phyloP scores from a whole-genome alignment of 306 rosid genomes.

The Adenanthera pavonina region DNA sequence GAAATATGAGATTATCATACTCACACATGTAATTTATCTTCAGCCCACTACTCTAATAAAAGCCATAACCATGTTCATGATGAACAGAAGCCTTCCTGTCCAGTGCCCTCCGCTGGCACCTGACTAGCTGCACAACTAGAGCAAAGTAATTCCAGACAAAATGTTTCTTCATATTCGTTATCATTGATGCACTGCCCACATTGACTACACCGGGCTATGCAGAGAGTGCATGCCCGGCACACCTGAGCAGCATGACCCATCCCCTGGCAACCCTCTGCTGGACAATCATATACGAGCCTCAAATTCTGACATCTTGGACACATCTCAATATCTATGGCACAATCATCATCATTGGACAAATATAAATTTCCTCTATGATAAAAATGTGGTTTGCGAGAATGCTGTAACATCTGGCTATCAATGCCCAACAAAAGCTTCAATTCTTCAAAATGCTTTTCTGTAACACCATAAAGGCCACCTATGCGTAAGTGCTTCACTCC shows the following conservation, averaged over 20 bases:
- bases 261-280: conserved; percentile 64
- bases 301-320: conserved; percentile 76
- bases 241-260: conserved; percentile 46
- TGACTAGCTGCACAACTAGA: conserved; percentile 50
- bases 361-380: conserved; percentile 70
- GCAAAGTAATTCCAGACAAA: conserved; percentile 71
- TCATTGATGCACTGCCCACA: conserved; percentile 81
- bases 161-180: conserved; percentile 76
- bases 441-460: conserved; percentile 72
- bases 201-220: conserved; percentile 68
- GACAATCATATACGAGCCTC: conserved; percentile 84
- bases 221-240: conserved; percentile 78
- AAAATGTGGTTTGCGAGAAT: conserved; percentile 62
- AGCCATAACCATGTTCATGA: conserved; percentile 33
- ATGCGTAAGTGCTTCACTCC: conserved; percentile 80
- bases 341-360: conserved; percentile 65
- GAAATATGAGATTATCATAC: conserved; percentile 11
- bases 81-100: conserved; percentile 33
- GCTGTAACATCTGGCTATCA: conserved; percentile 56
- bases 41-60: conserved; percentile 38
- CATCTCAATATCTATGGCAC: conserved; percentile 66
- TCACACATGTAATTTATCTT: neutral
- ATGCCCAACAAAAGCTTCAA: conserved; percentile 67
- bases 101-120: conserved; percentile 36
- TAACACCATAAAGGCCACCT: conserved; percentile 85